Evolutionary conservation across 2,329 filamentous ascomycete genomes (phyloP).

Genomic region (Gnomoniopsis smithogilvyi): DNA sequence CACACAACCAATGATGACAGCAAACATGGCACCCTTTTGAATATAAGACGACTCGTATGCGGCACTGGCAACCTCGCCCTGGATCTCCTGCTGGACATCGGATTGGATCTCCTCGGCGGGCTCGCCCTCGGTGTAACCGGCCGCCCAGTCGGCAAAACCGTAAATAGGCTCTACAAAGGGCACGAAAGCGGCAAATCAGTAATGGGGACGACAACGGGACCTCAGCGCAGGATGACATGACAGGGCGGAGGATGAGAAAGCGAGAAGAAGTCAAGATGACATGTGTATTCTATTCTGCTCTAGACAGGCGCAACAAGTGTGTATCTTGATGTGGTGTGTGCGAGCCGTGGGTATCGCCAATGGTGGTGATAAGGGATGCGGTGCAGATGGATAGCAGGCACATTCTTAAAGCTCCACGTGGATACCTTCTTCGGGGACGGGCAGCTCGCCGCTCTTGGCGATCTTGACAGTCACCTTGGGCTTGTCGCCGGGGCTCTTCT

Average conservation of each 20-base stretch:
- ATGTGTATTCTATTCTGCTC: slow-evolving; percentile 10
- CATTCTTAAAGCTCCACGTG: slow-evolving; percentile 72
- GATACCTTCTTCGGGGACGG: slow-evolving; percentile 87
- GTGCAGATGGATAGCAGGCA: not conserved
- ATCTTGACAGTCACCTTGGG: slow-evolving; percentile 71
- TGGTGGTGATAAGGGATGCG: slow-evolving; percentile 21
- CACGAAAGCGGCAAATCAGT: slow-evolving; percentile 30
- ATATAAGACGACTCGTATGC: slow-evolving; percentile 39
- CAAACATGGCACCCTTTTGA: slow-evolving; percentile 50
- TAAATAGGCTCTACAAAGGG: slow-evolving; percentile 28
- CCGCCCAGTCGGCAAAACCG: slow-evolving; percentile 35
- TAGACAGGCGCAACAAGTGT: slow-evolving; percentile 1
- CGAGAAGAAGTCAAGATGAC: not conserved
- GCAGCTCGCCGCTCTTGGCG: slow-evolving; percentile 77
- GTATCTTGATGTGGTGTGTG: slow-evolving; percentile 6
- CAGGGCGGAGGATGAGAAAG: not conserved
- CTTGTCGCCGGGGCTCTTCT: slow-evolving; percentile 65
- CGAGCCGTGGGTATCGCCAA: not conserved
- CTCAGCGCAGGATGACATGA: slow-evolving; percentile 8
- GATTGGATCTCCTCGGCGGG: slow-evolving; percentile 18
- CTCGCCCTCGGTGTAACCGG: slow-evolving; percentile 33
- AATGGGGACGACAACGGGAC: slow-evolving; percentile 17
- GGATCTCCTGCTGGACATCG: slow-evolving; percentile 12
- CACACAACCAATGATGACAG: slow-evolving; percentile 43
- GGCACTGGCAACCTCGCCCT: not conserved